A percentile compares a stretch with the other conserved stretches of the same genome.
These are phyloP conservation scores for Erysimum cheiranthoides DNA, from an alignment of 345 rosid species.

Conservation along the genomic window DNA sequence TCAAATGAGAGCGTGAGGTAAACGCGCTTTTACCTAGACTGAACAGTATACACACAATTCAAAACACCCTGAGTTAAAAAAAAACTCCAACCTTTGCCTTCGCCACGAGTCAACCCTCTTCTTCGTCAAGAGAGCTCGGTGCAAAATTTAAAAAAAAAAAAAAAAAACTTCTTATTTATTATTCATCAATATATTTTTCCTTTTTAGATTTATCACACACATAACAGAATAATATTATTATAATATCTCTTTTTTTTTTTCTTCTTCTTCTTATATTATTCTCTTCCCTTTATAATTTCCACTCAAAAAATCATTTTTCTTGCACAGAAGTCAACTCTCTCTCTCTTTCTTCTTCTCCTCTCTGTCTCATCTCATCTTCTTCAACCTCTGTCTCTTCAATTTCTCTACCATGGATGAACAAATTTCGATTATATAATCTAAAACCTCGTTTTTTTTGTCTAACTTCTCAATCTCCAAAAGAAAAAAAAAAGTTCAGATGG, in stretches of 20 bases:
- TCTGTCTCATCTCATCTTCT: conserved; percentile 40
- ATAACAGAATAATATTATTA: conserved; percentile 32
- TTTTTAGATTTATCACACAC: conserved; percentile 22
- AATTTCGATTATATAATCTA: conserved; percentile 36
- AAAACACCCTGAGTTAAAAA: conserved; percentile 2
- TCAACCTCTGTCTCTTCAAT: conserved; percentile 34
- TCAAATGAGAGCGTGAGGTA: neutral
- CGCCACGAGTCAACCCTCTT: conserved; percentile 45
- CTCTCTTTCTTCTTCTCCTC: too few species aligned
- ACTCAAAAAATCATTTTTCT: conserved; percentile 39
- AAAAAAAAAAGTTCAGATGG: conserved; percentile 51
- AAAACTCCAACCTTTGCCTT: conserved; percentile 15
- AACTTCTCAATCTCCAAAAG: neutral
- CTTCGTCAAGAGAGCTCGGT: conserved; percentile 23
- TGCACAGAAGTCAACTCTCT: conserved; percentile 71
- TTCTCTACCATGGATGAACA: conserved; percentile 46
- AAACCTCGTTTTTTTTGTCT: neutral
- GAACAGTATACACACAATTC: conserved; percentile 16
- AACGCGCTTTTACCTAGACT: conserved; percentile 36
- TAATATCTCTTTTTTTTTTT: conserved; percentile 13
- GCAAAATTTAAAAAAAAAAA: neutral
- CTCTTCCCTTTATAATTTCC: conserved; percentile 40
- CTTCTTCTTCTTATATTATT: conserved; percentile 29
- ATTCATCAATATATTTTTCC: conserved; percentile 1
- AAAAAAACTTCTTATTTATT: neutral